Percentiles rank a stretch among this genome's conserved stretches.
Evolutionary conservation across 1,139 yeast genomes (phyloP).

Genomic region (Yamadazyma triangularis): DNA sequence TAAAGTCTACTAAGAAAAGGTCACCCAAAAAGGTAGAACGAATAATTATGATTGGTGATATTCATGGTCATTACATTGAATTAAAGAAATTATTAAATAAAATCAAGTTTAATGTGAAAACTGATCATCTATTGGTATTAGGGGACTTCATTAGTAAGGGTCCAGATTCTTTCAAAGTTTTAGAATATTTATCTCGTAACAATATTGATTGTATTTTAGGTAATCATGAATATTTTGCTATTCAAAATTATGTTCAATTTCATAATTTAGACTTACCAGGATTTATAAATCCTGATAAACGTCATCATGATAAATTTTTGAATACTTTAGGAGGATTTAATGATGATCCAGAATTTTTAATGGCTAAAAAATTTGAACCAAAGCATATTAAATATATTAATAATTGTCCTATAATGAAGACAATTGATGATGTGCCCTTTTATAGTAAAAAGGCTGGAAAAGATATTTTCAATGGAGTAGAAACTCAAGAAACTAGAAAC

Average conservation of each 20-base stretch:
- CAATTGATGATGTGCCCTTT: constrained; percentile 57
- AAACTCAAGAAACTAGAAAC: constrained; percentile 22
- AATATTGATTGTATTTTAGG: constrained; percentile 76
- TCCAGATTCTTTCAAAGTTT: constrained; percentile 63
- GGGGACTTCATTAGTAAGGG: constrained; percentile 92
- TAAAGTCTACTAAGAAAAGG: background rate
- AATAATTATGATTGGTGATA: constrained; percentile 74
- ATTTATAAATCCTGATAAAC: constrained; percentile 6
- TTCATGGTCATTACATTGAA: constrained; percentile 72
- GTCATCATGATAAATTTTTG: background rate
- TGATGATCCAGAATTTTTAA: constrained; percentile 52
- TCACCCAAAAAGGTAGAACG: constrained; percentile 30
- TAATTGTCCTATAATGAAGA: constrained; percentile 59
- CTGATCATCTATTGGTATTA: constrained; percentile 62
- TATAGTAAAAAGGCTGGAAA: constrained; percentile 16
- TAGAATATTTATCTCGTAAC: constrained; percentile 61
- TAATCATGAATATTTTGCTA: constrained; percentile 73
- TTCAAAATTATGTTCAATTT: constrained; percentile 56
- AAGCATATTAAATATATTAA: constrained; percentile 57
- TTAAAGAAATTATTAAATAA: constrained; percentile 48
- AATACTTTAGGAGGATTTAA: constrained; percentile 24
- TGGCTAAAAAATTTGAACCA: constrained; percentile 58
- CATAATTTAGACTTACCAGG: constrained; percentile 44
- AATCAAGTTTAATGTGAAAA: constrained; percentile 35
- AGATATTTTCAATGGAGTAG: constrained; percentile 10